These are phyloP conservation scores for Candida tammaniensis DNA, from an alignment of 805 yeast genomes.

Conservation along the genomic window DNA sequence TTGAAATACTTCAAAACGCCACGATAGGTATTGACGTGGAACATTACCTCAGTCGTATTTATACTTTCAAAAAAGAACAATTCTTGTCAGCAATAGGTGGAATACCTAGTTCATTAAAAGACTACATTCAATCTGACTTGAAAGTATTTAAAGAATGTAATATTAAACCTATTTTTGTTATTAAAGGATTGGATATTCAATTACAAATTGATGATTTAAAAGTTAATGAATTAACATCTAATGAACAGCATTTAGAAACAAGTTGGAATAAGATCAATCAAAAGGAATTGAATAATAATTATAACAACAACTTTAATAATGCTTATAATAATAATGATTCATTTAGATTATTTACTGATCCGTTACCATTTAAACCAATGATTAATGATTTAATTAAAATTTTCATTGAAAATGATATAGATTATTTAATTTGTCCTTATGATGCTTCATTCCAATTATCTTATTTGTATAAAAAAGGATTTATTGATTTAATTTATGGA, in stretches of 20 bases:
- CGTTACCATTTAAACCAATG: slow-evolving; percentile 49
- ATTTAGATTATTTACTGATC: slow-evolving; percentile 52
- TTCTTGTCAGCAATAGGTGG: slow-evolving; percentile 79
- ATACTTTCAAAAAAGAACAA: slow-evolving; percentile 64
- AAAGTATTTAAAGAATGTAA: slow-evolving; percentile 55
- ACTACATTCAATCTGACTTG: slow-evolving; percentile 60
- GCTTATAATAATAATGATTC: slow-evolving; percentile 33
- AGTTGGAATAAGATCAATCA: slow-evolving; percentile 38
- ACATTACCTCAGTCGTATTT: slow-evolving; percentile 65
- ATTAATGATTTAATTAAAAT: slow-evolving; percentile 54
- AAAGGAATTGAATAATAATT: slow-evolving; percentile 20
- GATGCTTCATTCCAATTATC: slow-evolving; percentile 77
- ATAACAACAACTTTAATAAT: slow-evolving; percentile 14
- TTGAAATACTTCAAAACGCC: slow-evolving; percentile 63
- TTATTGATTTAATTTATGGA: slow-evolving; percentile 77
- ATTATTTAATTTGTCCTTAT: slow-evolving; percentile 79
- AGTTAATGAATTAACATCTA: slow-evolving; percentile 34
- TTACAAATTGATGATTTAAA: slow-evolving; percentile 31
- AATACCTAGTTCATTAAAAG: slow-evolving; percentile 60
- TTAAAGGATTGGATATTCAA: slow-evolving; percentile 60
- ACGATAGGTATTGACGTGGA: slow-evolving; percentile 82
- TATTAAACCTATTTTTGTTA: slow-evolving; percentile 77
- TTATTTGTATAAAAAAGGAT: slow-evolving; percentile 54
- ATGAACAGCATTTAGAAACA: slow-evolving; percentile 37
- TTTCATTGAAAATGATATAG: slow-evolving; percentile 54